phyloP scores from a whole-genome alignment of 306 rosid species.

The Vigna radiata region DNA sequence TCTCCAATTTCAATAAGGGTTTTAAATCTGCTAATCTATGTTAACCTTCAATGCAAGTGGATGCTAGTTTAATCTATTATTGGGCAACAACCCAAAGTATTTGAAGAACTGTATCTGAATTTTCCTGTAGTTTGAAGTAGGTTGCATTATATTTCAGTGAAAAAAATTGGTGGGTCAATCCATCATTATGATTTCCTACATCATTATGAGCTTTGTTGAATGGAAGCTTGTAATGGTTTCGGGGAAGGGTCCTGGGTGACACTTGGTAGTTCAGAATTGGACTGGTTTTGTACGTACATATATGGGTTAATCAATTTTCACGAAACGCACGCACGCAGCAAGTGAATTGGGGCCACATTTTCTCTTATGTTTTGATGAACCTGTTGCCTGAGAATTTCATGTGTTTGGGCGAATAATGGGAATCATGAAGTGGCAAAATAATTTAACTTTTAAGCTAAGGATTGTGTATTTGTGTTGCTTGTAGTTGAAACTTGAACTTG shows the following conservation, averaged over 20 bases:
- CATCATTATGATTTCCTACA: background rate
- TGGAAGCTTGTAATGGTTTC: background rate
- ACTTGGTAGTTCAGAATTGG: conserved; percentile 13
- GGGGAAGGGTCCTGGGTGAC: conserved; percentile 21
- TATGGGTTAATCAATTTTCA: background rate
- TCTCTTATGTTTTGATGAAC: background rate
- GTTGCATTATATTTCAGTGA: background rate
- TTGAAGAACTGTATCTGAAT: background rate
- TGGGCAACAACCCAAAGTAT: background rate
- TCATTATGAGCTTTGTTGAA: conserved; percentile 1
- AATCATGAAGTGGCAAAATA: background rate
- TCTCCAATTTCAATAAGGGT: background rate
- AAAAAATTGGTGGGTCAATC: background rate
- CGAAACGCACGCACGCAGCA: background rate
- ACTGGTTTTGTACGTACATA: conserved; percentile 6
- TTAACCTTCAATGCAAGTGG: background rate
- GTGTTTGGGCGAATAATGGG: background rate
- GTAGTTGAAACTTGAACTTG: conserved; percentile 23
- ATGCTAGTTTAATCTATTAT: background rate
- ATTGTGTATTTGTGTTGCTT: background rate
- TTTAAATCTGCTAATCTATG: background rate
- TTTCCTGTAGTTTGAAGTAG: background rate
- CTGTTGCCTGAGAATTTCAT: background rate
- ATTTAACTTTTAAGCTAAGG: background rate
- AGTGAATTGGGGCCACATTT: background rate